A percentile compares a stretch with the other conserved stretches of the same genome.
phyloP scores from a whole-genome alignment of 2,329 filamentous ascomycete genomes.

The Exophiala sp. region DNA sequence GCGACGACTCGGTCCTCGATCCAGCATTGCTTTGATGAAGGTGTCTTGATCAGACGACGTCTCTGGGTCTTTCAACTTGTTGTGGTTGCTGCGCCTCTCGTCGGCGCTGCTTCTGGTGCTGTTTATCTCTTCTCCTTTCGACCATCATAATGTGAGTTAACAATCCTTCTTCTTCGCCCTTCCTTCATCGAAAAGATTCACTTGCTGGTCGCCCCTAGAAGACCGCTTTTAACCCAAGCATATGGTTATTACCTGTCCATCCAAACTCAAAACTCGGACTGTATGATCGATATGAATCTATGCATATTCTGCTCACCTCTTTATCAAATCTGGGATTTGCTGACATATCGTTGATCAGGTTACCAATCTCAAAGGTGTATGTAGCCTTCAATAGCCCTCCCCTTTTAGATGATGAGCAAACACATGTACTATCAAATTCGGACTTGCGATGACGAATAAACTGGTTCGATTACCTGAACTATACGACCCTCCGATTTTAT shows the following conservation, averaged over 20 bases:
- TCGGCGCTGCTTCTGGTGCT: not conserved
- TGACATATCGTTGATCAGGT: not conserved
- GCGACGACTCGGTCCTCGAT: too few relatives aligned
- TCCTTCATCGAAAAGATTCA: conserved; percentile 51
- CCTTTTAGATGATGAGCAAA: conserved; percentile 41
- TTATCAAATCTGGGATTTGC: not conserved
- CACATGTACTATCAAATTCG: conserved; percentile 50
- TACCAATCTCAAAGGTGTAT: not conserved
- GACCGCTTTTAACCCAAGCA: conserved; percentile 29
- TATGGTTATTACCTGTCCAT: conserved; percentile 60
- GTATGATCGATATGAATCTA: conserved; percentile 41
- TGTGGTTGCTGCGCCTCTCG: too few relatives aligned
- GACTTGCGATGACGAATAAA: conserved; percentile 43
- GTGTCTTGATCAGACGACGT: too few relatives aligned
- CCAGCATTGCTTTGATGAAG: too few relatives aligned
- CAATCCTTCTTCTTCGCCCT: conserved; percentile 9
- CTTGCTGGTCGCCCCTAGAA: conserved; percentile 53
- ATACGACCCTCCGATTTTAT: not conserved
- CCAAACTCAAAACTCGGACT: conserved; percentile 55
- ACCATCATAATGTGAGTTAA: not conserved
- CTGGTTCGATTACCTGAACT: conserved; percentile 49
- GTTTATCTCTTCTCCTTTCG: too few relatives aligned
- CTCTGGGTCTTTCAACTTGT: too few relatives aligned
- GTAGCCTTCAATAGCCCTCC: not conserved
- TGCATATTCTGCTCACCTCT: not conserved